phyloP scores from a whole-genome alignment of 345 rosid species.

The Camelina neglecta region DNA sequence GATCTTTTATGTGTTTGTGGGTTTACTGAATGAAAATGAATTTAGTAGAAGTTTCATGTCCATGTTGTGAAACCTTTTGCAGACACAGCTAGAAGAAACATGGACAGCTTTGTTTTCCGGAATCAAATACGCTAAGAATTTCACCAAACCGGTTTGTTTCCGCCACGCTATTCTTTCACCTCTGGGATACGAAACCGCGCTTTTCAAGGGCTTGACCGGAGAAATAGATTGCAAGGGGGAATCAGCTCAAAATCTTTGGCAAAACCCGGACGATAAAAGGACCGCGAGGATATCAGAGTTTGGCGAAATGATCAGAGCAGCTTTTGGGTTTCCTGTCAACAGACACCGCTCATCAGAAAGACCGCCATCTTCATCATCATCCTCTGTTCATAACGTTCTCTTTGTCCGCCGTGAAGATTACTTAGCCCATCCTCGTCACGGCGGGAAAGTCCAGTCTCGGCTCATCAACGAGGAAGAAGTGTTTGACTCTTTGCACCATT shows the following conservation, averaged over 20 bases:
- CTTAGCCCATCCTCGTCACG: conserved; percentile 90
- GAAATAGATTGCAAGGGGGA: conserved; percentile 69
- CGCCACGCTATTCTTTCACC: conserved; percentile 85
- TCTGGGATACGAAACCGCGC: conserved; percentile 81
- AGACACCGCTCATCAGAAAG: conserved; percentile 55
- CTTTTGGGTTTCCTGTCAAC: conserved; percentile 72
- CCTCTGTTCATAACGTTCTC: conserved; percentile 62
- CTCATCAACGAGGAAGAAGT: conserved; percentile 86
- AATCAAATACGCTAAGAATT: conserved; percentile 73
- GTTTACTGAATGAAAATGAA: background rate
- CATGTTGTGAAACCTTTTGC: conserved; percentile 37
- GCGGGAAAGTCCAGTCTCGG: conserved; percentile 81
- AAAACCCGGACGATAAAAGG: conserved; percentile 60
- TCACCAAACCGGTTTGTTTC: conserved; percentile 78
- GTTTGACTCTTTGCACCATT: conserved; percentile 63
- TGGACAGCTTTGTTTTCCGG: conserved; percentile 91
- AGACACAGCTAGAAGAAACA: conserved; percentile 87
- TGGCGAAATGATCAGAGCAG: conserved; percentile 89
- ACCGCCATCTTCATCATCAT: conserved; percentile 32
- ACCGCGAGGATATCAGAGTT: conserved; percentile 86
- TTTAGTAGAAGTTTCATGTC: conserved; percentile 10
- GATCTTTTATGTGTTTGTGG: background rate
- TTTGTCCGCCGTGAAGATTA: conserved; percentile 94
- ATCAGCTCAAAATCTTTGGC: conserved; percentile 68
- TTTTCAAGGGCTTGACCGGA: conserved; percentile 75